These are phyloP conservation scores for Fusarium armeniacum DNA, from an alignment of 2,329 filamentous ascomycete species.

Conservation along the genomic window DNA sequence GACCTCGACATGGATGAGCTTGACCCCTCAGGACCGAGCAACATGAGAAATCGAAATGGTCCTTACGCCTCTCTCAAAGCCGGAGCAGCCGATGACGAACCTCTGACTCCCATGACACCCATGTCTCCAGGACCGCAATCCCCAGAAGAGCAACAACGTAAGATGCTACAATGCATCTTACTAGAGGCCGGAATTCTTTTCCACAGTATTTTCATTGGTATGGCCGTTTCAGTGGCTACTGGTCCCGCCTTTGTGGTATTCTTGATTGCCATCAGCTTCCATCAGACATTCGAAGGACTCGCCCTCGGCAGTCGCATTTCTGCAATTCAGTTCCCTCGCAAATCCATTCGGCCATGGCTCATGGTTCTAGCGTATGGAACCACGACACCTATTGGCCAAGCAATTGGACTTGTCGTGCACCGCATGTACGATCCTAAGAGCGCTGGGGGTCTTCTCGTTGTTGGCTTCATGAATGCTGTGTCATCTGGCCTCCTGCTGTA, in stretches of 20 bases:
- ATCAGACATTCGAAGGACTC: conserved; percentile 90
- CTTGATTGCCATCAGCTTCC: conserved; percentile 83
- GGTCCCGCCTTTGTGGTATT: conserved; percentile 85
- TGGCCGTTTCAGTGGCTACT: conserved; percentile 86
- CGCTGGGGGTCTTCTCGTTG: conserved; percentile 81
- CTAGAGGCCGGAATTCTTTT: conserved; percentile 88
- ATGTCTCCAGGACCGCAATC: conserved; percentile 52
- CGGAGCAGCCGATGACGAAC: conserved; percentile 48
- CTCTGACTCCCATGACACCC: conserved; percentile 43
- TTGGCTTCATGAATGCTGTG: conserved; percentile 90
- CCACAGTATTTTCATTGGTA: conserved; percentile 88
- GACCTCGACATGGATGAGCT: conserved; percentile 74
- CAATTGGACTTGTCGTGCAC: conserved; percentile 83
- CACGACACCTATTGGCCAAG: conserved; percentile 86
- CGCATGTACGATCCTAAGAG: conserved; percentile 84
- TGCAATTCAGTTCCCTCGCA: conserved; percentile 81
- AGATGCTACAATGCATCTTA: conserved; percentile 82
- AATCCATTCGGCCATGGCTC: conserved; percentile 82
- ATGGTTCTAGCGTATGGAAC: conserved; percentile 83
- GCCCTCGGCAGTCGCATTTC: conserved; percentile 88
- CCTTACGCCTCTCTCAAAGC: conserved; percentile 54
- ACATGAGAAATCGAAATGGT: conserved; percentile 46
- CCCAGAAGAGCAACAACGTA: conserved; percentile 72
- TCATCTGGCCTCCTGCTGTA: conserved; percentile 85
- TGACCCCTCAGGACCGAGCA: conserved; percentile 57